Conservation (phyloP, 1,284 basidiomycete species). For the Naganishia cerealis region DNA sequence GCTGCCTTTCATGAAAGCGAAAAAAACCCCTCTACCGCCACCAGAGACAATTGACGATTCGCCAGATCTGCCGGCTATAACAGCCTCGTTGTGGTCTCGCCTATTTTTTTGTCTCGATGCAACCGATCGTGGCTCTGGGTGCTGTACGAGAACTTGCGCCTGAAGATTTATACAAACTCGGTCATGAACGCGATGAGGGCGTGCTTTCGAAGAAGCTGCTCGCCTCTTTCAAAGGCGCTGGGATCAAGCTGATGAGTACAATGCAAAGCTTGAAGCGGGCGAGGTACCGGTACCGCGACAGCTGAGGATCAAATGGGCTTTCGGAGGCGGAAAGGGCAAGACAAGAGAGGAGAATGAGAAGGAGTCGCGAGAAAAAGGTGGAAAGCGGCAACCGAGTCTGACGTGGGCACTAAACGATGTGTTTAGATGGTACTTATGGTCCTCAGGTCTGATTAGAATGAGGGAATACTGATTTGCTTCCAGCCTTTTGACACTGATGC, state of each 20-base stretch:
- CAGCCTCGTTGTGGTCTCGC: conserved; percentile 59
- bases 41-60: conserved; percentile 62
- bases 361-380: conserved; percentile 65
- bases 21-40: conserved; percentile 56
- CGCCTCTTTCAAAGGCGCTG: conserved; percentile 66
- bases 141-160: conserved; percentile 73
- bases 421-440: conserved; percentile 80
- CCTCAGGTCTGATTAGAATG: conserved; percentile 68
- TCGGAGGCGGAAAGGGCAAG: conserved; percentile 55
- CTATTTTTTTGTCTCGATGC: conserved; percentile 72
- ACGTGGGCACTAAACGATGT: conserved; percentile 75
- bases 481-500: not conserved
- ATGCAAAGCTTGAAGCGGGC: conserved; percentile 64
- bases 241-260: conserved; percentile 67
- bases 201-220: conserved; percentile 66
- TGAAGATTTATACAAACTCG: conserved; percentile 79
- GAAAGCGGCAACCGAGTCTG: conserved; percentile 68
- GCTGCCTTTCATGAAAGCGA: conserved; percentile 50
- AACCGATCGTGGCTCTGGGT: conserved; percentile 63
- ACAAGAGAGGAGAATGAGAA: conserved; percentile 61
- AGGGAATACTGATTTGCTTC: conserved; percentile 28
- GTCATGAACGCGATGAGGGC: conserved; percentile 59
- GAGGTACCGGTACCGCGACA: conserved; percentile 62
- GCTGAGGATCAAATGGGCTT: conserved; percentile 63
- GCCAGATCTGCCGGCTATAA: conserved; percentile 58